Percentiles rank a stretch among this genome's conserved stretches.
Conservation (phyloP, 2,329 filamentous ascomycete species). For the Alternaria sp. region DNA sequence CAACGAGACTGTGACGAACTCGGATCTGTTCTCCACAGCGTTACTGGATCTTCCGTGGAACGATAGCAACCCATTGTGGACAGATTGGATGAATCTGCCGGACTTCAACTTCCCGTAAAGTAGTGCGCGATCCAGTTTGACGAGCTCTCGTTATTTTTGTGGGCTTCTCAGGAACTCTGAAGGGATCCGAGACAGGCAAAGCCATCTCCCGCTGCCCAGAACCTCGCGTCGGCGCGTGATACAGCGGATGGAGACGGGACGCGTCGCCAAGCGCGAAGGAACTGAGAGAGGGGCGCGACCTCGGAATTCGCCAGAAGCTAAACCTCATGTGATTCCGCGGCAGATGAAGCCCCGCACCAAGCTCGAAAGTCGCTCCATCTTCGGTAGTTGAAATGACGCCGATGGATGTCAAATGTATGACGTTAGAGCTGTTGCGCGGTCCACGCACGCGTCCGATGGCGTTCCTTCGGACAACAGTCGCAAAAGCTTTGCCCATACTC, state of each 20-base stretch:
- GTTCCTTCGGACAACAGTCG: slow-evolving; percentile 3
- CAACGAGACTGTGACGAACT: slow-evolving; percentile 68
- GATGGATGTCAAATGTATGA: slow-evolving; percentile 9
- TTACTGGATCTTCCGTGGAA: slow-evolving; percentile 65
- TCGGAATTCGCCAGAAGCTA: slow-evolving; percentile 8
- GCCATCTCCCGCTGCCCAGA: neutral
- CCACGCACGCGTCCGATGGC: slow-evolving; percentile 5
- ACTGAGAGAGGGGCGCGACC: neutral
- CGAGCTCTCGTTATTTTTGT: rapidly evolving
- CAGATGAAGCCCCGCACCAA: slow-evolving; percentile 5
- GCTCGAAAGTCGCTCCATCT: neutral
- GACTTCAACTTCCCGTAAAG: slow-evolving; percentile 38
- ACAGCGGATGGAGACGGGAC: neutral
- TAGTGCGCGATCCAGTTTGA: neutral
- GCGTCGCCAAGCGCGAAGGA: neutral
- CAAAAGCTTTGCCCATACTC: neutral
- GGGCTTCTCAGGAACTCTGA: neutral
- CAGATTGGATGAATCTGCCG: slow-evolving; percentile 44
- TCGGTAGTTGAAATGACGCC: slow-evolving; percentile 11
- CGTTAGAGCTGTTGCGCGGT: slow-evolving; percentile 4
- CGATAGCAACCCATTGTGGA: slow-evolving; percentile 52
- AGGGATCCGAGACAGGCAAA: no score
- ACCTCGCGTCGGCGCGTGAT: neutral
- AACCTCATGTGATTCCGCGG: slow-evolving; percentile 4
- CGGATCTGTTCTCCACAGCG: slow-evolving; percentile 64